Percentiles rank a stretch among this genome's conserved stretches.
These are phyloP conservation scores for Cardamine chenopodiifolia DNA, from an alignment of 345 rosid genomes.

Conservation along the genomic window DNA sequence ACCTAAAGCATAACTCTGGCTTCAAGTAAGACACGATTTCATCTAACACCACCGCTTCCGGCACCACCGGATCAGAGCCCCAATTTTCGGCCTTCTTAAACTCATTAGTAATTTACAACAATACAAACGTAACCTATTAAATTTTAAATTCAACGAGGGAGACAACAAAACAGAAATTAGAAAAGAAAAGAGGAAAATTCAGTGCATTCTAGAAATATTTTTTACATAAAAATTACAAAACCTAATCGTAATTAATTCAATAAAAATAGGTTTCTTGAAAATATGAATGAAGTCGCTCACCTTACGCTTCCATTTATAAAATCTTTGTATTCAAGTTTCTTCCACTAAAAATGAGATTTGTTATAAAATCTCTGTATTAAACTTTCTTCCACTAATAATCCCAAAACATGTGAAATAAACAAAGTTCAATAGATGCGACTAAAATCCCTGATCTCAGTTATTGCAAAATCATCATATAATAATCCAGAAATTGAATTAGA, in stretches of 20 bases:
- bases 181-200: background rate
- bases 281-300: background rate
- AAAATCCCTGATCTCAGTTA: background rate
- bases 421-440: background rate
- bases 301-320: no score
- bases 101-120: background rate
- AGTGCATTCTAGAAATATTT: background rate
- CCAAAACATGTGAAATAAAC: no score
- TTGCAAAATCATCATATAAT: no score
- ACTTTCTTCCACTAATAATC: background rate
- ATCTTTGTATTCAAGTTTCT: no score
- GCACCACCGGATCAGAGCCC: background rate
- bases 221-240: background rate
- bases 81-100: background rate
- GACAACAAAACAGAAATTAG: background rate
- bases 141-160: background rate
- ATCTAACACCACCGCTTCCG: background rate
- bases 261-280: background rate
- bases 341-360: no score
- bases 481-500: no score
- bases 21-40: background rate
- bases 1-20: background rate
- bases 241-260: background rate
- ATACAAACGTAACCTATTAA: background rate
- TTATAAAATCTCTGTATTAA: background rate